Conservation (phyloP, 1,284 basidiomycete species). For the Phenoliferia sp. region DNA sequence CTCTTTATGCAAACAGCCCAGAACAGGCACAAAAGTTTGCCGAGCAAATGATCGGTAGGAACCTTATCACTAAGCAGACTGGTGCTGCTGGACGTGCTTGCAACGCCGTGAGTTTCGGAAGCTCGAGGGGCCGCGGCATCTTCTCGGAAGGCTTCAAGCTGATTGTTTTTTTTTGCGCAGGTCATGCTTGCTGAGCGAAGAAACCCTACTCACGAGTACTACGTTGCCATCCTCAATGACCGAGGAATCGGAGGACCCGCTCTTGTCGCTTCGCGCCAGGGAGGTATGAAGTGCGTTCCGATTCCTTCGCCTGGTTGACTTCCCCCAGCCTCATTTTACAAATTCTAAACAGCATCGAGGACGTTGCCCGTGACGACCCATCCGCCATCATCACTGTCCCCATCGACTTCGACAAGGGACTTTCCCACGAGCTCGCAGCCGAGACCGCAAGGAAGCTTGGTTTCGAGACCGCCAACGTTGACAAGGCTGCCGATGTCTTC, state of each 20-base stretch:
- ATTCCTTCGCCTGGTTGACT: no score
- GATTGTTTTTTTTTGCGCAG: slow-evolving; percentile 45
- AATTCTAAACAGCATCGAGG: slow-evolving; percentile 68
- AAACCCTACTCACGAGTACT: slow-evolving; percentile 94
- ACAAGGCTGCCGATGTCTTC: slow-evolving; percentile 88
- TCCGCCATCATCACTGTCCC: slow-evolving; percentile 93
- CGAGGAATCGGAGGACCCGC: slow-evolving; percentile 84
- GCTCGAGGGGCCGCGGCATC: not conserved
- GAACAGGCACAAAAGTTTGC: slow-evolving; percentile 85
- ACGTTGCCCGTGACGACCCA: slow-evolving; percentile 97
- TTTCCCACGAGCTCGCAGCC: slow-evolving; percentile 62
- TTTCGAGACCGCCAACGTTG: slow-evolving; percentile 68
- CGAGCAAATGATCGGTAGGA: slow-evolving; percentile 87
- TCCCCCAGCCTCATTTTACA: no score
- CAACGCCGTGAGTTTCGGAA: slow-evolving; percentile 75
- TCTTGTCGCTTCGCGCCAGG: slow-evolving; percentile 84
- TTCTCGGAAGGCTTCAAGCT: not conserved
- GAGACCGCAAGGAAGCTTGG: slow-evolving; percentile 84
- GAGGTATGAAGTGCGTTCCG: slow-evolving; percentile 44
- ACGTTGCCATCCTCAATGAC: slow-evolving; percentile 95
- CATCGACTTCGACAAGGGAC: slow-evolving; percentile 80
- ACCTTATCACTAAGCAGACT: slow-evolving; percentile 98
- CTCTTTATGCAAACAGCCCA: slow-evolving; percentile 53
- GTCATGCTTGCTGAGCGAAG: slow-evolving; percentile 98
- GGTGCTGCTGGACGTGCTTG: slow-evolving; percentile 87